These are phyloP conservation scores for Sphenostylis stenocarpa DNA, from an alignment of 306 rosid genomes.

Conservation along the genomic window DNA sequence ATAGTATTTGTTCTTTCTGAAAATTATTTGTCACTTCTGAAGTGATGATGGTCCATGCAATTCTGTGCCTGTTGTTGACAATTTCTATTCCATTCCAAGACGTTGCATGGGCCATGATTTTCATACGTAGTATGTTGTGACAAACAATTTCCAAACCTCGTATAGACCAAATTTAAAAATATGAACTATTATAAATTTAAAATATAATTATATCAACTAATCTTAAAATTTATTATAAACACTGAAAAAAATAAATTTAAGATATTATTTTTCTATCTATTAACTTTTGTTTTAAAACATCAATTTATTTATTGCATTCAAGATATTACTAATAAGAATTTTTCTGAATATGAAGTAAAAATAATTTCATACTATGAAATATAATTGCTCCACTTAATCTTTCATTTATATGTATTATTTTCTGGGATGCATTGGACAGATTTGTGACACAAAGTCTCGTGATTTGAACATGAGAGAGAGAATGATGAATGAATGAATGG, in stretches of 20 bases:
- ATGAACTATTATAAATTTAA: not conserved
- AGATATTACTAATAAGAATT: too few relatives aligned
- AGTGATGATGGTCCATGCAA: not conserved
- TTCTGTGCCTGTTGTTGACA: not conserved
- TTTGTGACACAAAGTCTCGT: not conserved
- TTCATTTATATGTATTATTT: not conserved
- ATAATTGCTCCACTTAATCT: not conserved
- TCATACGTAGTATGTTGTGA: not conserved
- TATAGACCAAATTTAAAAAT: not conserved
- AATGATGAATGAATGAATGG: not conserved
- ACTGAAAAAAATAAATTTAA: too few relatives aligned
- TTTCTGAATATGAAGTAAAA: too few relatives aligned
- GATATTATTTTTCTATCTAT: too few relatives aligned
- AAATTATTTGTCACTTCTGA: not conserved
- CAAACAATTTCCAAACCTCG: not conserved
- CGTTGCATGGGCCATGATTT: not conserved
- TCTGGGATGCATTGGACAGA: not conserved
- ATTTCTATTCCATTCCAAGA: not conserved
- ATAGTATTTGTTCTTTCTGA: not conserved
- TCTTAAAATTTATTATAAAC: not conserved
- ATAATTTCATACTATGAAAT: not conserved
- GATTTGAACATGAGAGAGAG: slow-evolving; percentile 3
- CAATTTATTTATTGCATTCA: too few relatives aligned
- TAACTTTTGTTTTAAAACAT: too few relatives aligned
- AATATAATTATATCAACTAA: not conserved